Base-by-base conservation (phyloP, 805 yeast genomes). In the Metschnikowia dekortorum region DNA sequence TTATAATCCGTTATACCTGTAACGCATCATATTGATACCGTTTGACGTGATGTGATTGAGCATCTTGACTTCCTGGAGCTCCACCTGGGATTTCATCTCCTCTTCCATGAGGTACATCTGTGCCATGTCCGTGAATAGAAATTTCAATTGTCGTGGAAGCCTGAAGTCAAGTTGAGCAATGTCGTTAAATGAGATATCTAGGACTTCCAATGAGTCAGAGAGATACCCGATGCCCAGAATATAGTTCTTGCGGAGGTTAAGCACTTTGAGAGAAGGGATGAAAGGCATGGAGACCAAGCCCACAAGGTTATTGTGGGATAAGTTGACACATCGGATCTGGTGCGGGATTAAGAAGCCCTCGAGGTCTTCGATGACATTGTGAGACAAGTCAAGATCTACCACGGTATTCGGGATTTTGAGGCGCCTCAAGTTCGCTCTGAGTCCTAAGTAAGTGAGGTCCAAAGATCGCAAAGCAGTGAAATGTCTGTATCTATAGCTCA, bases 141-240 rank as follows among this genome's bases (percentile, higher is more conserved):
- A 35, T 29, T 29, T 33, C 16, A 49, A 38, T 9, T 26, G 13
- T 13, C 10, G 14, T 7, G 52, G 50, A 10, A 49, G 30, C 4
- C 8, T 30, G 14, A 46, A 46, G 30, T 30, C 22, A 10, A 42
- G 22, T 26, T 45, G 16, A 13, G 44, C 39, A n/a, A 49, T 44
- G 6, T 40, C 44, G 36, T 50, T 50, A 44, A 41, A 50, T 8
- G 53, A 50, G 13, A 50, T 47, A n/a, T 51, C 53, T 14, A 51
- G 30, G 5, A 37, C 39, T 40, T 39, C 41, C 16, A 48, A 30
- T 3, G 51, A 39, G 18, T 47, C 43, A 3, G 53, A 50, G 18
- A 48, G 45, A 6, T 13, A n/a, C 10, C 31, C 29, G 2, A 48
- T 26, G 30, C 30, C 28, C 44, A n/a, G 43, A 29, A 51, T 39